Evolutionary conservation across 2,329 filamentous ascomycete species (phyloP).

Genomic region (Zelopaecilomyces penicillatus): DNA sequence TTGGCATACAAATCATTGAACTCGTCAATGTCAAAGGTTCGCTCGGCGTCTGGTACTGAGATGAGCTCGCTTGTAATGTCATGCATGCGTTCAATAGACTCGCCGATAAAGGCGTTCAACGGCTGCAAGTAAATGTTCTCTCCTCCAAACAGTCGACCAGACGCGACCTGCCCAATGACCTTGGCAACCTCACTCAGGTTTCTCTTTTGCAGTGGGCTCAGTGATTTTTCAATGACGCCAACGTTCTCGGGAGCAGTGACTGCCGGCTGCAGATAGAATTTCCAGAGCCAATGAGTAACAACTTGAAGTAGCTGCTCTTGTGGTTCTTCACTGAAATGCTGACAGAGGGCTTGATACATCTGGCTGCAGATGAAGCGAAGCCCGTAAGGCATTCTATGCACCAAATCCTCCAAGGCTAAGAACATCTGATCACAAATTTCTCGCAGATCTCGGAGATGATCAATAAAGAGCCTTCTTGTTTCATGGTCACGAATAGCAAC

Average conservation of each 20-base stretch:
- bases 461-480: slow-evolving; percentile 85
- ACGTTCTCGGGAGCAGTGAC: slow-evolving; percentile 85
- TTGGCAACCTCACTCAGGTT: slow-evolving; percentile 88
- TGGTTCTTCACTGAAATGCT: slow-evolving; percentile 72
- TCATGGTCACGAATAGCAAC: slow-evolving; percentile 93
- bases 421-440: slow-evolving; percentile 94
- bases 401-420: slow-evolving; percentile 66
- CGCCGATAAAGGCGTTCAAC: slow-evolving; percentile 80
- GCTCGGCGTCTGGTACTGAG: slow-evolving; percentile 75
- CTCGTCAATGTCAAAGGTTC: slow-evolving; percentile 95
- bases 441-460: slow-evolving; percentile 84
- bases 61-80: slow-evolving; percentile 72
- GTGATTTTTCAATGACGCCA: slow-evolving; percentile 80
- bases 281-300: slow-evolving; percentile 89
- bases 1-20: slow-evolving; percentile 97
- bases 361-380: slow-evolving; percentile 82
- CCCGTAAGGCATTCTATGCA: slow-evolving; percentile 87
- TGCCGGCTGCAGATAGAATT: slow-evolving; percentile 84
- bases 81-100: slow-evolving; percentile 72
- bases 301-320: slow-evolving; percentile 71
- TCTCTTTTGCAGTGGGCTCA: slow-evolving; percentile 86
- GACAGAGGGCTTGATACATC: slow-evolving; percentile 68
- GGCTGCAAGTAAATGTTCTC: slow-evolving; percentile 96
- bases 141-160: slow-evolving; percentile 82
- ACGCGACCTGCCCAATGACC: slow-evolving; percentile 79